Evolutionary conservation across 2,329 filamentous ascomycete species (phyloP).

Genomic region (Dothiorella sarmentorum): DNA sequence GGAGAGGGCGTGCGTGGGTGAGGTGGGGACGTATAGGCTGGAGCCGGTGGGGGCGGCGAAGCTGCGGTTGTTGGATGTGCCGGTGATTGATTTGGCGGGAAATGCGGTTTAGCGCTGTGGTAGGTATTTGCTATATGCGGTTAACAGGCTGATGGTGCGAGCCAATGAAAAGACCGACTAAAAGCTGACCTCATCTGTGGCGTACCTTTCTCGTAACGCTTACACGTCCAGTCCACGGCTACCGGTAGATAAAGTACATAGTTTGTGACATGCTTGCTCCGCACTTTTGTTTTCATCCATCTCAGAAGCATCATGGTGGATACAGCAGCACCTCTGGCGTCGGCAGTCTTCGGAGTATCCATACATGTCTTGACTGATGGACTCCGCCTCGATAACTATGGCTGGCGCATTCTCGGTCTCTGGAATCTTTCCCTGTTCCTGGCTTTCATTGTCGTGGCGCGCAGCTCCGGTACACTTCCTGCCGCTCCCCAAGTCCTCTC

Average conservation of each 20-base stretch:
- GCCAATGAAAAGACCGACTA: too few species aligned
- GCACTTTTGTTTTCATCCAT: neutral
- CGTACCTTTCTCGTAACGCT: too few species aligned
- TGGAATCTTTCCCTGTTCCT: neutral
- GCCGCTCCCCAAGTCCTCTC: neutral
- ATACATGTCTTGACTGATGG: neutral
- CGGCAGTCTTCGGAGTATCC: neutral
- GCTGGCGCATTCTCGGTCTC: neutral
- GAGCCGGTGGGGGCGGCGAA: slow-evolving; percentile 38
- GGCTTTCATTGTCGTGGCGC: neutral
- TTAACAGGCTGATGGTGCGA: too few species aligned
- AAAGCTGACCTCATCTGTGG: too few species aligned
- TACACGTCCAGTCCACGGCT: too few species aligned
- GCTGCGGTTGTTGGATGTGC: slow-evolving; percentile 37
- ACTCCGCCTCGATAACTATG: neutral
- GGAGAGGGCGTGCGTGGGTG: slow-evolving; percentile 27
- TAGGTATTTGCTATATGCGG: neutral
- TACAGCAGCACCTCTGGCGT: neutral
- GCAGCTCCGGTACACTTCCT: neutral
- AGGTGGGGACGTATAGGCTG: slow-evolving; percentile 26
- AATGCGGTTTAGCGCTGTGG: neutral
- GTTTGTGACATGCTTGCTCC: too few species aligned
- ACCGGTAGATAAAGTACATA: too few species aligned
- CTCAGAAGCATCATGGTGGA: too few species aligned
- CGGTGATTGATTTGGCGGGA: slow-evolving; percentile 16